These are phyloP conservation scores for Chimonanthus salicifolius DNA, from an alignment of 164 flowering plant species.

Conservation along the genomic window DNA sequence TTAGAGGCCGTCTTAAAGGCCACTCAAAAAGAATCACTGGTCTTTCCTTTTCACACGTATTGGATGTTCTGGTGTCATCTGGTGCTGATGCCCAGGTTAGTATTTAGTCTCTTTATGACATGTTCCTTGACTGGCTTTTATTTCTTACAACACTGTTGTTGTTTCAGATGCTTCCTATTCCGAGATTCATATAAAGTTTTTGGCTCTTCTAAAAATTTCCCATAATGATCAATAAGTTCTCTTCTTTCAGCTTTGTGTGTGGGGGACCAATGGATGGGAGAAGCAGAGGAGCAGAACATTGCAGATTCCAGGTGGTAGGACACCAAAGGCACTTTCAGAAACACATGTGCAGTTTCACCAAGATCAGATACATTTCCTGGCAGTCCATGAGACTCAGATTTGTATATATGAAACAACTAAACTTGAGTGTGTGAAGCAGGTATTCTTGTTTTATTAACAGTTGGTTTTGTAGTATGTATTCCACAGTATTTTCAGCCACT, in stretches of 20 bases:
- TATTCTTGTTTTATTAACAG: slow-evolving; percentile 11
- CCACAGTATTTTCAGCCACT: no score
- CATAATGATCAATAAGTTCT: neutral
- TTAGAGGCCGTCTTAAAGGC: slow-evolving; percentile 44
- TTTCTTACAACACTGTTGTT: no score
- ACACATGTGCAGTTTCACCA: slow-evolving; percentile 92
- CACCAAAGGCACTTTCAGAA: slow-evolving; percentile 53
- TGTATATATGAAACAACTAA: slow-evolving; percentile 86
- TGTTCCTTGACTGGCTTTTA: no score
- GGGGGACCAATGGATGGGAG: slow-evolving; percentile 87
- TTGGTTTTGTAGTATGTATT: no score
- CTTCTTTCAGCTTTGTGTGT: slow-evolving; percentile 62
- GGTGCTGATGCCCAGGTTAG: slow-evolving; percentile 94
- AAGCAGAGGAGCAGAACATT: slow-evolving; percentile 62
- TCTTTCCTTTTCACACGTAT: slow-evolving; percentile 68
- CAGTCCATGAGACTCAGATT: slow-evolving; percentile 87
- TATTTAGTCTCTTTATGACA: no score
- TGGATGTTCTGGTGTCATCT: slow-evolving; percentile 78
- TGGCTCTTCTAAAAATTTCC: neutral
- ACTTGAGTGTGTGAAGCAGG: slow-evolving; percentile 86
- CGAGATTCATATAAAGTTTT: no score
- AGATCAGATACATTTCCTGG: slow-evolving; percentile 82
- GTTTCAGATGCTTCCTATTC: no score
- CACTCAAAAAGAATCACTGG: slow-evolving; percentile 86
- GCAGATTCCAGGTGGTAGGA: slow-evolving; percentile 64